Evolutionary conservation across 148 eudicot genomes (phyloP).

Genomic region (Camellia lanceoleosa): DNA sequence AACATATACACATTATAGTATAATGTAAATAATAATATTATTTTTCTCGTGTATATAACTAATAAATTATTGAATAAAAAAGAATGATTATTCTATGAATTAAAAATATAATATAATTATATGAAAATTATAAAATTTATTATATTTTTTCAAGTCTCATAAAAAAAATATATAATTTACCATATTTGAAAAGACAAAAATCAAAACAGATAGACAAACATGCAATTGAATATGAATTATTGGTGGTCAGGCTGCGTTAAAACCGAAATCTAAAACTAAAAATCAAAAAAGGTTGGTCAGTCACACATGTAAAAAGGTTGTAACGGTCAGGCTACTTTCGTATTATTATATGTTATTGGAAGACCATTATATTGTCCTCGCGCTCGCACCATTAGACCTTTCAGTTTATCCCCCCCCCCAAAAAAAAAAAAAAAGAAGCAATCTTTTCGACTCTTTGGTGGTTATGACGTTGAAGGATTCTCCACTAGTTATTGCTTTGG

Average conservation of each 20-base stretch:
- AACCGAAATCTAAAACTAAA: neutral
- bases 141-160: no score
- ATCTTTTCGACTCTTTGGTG: neutral
- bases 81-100: no score
- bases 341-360: slow-evolving; percentile 3
- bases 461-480: slow-evolving; percentile 5
- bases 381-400: neutral
- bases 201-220: neutral
- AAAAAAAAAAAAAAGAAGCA: no score
- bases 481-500: neutral
- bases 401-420: no score
- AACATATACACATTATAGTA: no score
- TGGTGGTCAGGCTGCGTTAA: slow-evolving; percentile 11
- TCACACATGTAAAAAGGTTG: neutral
- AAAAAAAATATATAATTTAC: no score
- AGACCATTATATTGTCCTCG: slow-evolving; percentile 17
- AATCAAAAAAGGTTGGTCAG: neutral
- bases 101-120: no score
- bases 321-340: neutral
- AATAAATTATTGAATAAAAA: no score
- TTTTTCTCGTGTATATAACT: no score
- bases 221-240: neutral
- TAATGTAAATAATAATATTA: no score
- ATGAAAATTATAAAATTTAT: no score
- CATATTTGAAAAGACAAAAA: neutral